Evolutionary conservation across 176 grass and related monocot species (phyloP), one percentile per base, ranked within the genome.

Genomic region (Oryza meyeriana): DNA sequence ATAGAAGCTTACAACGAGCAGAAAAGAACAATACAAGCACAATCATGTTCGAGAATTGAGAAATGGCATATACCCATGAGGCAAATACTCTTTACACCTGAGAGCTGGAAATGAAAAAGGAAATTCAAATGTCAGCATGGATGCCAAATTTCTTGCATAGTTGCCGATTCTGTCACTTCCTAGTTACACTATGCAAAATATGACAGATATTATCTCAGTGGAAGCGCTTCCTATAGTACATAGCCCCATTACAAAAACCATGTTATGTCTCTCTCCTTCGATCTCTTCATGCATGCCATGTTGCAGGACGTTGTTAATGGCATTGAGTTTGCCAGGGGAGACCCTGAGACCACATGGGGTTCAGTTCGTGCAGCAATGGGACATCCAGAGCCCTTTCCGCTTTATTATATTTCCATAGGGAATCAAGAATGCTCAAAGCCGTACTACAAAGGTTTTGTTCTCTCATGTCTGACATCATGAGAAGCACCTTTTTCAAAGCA

Each of bases 271-370:
- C 40, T 30, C 6, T 12, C 42, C 1, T 66, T 67, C 61, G 44
- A 72, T 52, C 47, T 63, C 18, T 52, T 64, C 29, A 75, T 80
- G 41, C 26, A 22, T 86, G 10, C 30, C 20, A 45, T 91, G 26
- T 86, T 84, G 76, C 84, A 98, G 95, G 92, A 98, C 76, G 76
- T 89, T 86, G 86, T 98, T 79, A 66, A 94, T 68, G 84, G 90
- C 29, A 98, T 98, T 74, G 92, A 98, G 68, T 98, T 98, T 91
- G 95, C 86, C 34, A 91, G 84, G 90, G 95, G 95, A 81, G 90
- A 91, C 52, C 72, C 79, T 9, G 40, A 81, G 26, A 94, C 92
- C 36, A 26, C 72, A 70, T 98, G 92, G 95, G 95, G 95, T 64
- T 98, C 90, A 67, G 39, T 89, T 88, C 84, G 95, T 55, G 86